A percentile compares a stretch with the other conserved stretches of the same genome.
Conservation (phyloP, 495 filamentous ascomycete species). For the Lophiostoma macrostomum region DNA sequence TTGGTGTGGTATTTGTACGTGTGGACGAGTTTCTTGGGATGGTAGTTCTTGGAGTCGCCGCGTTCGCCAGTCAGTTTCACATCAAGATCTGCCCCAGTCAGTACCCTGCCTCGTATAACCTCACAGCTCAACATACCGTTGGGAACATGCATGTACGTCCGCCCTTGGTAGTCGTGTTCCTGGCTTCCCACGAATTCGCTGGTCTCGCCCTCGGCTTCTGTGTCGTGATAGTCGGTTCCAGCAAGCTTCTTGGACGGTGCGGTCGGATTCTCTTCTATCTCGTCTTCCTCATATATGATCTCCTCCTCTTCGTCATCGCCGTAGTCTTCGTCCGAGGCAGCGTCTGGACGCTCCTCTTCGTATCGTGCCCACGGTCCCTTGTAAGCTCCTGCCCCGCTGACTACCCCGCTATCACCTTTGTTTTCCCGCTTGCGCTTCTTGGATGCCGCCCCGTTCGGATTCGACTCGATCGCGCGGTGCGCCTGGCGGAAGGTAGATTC, state of each 20-base stretch:
- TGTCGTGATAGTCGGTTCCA: slow-evolving; percentile 59
- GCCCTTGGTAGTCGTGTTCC: slow-evolving; percentile 83
- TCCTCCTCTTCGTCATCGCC: slow-evolving; percentile 57
- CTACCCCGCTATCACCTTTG: slow-evolving; percentile 77
- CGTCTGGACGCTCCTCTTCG: slow-evolving; percentile 51
- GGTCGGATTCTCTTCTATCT: slow-evolving; percentile 48
- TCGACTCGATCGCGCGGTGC: slow-evolving; percentile 53
- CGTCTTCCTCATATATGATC: slow-evolving; percentile 75
- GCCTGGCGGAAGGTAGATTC: slow-evolving; percentile 71
- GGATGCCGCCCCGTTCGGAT: slow-evolving; percentile 67
- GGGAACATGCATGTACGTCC: slow-evolving; percentile 95
- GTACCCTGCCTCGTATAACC: not conserved
- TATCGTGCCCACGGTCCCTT: slow-evolving; percentile 93
- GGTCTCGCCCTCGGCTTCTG: slow-evolving; percentile 56
- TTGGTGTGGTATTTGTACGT: slow-evolving; percentile 86
- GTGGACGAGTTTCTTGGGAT: slow-evolving; percentile 89
- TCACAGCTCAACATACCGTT: slow-evolving; percentile 54
- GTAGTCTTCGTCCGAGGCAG: slow-evolving; percentile 53
- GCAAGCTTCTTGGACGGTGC: slow-evolving; percentile 52
- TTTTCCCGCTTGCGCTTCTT: slow-evolving; percentile 76
- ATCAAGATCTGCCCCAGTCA: slow-evolving; percentile 52
- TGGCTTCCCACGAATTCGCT: slow-evolving; percentile 83
- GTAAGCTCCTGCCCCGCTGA: slow-evolving; percentile 83
- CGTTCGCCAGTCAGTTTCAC: slow-evolving; percentile 79
- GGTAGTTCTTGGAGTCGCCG: slow-evolving; percentile 78